A percentile compares a stretch with the other conserved stretches of the same genome.
phyloP scores from a whole-genome alignment of 768 basidiomycete genomes.

The Lactifluus volemus region DNA sequence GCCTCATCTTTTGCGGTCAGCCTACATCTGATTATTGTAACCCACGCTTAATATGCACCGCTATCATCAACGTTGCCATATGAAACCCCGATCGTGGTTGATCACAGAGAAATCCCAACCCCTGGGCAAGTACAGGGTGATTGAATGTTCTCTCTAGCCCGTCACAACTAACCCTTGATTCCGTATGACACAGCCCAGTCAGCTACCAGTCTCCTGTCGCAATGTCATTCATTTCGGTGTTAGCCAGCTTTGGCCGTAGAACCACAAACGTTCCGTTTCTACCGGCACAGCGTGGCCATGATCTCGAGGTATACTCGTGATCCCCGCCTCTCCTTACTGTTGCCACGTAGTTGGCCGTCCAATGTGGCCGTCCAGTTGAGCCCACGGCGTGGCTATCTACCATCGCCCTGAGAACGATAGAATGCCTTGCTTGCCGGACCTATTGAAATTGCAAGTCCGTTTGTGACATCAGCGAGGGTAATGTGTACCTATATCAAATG shows the following conservation, averaged over 20 bases:
- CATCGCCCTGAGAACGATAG: not conserved
- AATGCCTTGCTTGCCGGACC: not conserved
- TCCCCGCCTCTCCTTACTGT: not conserved
- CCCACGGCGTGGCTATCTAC: not conserved
- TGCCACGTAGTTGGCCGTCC: not conserved
- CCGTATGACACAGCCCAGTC: not conserved
- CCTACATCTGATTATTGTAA: conserved; percentile 4
- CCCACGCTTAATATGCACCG: not conserved
- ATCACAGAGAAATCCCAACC: not conserved
- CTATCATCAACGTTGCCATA: not conserved
- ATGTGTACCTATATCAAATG: not conserved
- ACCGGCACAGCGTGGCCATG: not conserved
- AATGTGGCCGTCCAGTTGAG: not conserved
- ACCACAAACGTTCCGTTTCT: not conserved
- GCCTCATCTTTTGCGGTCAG: not conserved
- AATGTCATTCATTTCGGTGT: not conserved
- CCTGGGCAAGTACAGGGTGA: not conserved
- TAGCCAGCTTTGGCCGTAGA: not conserved
- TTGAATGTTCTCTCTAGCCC: no score
- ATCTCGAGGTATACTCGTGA: not conserved
- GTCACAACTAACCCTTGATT: not conserved
- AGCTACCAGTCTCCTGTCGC: not conserved
- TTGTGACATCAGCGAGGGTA: not conserved
- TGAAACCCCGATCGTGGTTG: conserved; percentile 1
- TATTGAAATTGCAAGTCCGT: not conserved